Base-by-base conservation (phyloP, 345 rosid genomes). In the Citrus cavaleriei region DNA sequence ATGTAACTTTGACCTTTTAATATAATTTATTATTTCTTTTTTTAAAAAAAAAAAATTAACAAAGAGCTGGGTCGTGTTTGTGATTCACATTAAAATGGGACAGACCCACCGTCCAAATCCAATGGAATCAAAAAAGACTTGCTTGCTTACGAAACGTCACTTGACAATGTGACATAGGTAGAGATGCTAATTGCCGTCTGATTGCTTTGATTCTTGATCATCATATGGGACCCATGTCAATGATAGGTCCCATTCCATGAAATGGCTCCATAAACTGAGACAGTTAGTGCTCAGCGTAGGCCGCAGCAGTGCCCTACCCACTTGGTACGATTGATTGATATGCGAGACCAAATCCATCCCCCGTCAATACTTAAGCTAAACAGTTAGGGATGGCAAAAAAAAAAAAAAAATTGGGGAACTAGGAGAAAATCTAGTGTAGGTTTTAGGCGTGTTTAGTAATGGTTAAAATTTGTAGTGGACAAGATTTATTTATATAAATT, bases 301-400 rank as follows among this genome's bases (percentile, higher is more conserved):
- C 75, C 74, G 59, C 70, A 76, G 25, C 42, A 71, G 55, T 65
- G 78, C 54, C 79, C 83, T 40, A 80, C 76, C 84, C 86, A 83
- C 89, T 85, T 71, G 88, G 75, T 86, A 78, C 82, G 82, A 22
- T 75, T 82, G 87, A 86, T 86, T 82, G 78, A 75, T 83, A 79
- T 78, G 37, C 77, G 77, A 79, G 73, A 84, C 68, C 87, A 81
- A 78, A 86, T 83, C 88, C 88, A 66, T 68, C 30, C 70, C 68
- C 81, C 80, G 79, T 46, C 51, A 13, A 46, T 18, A 13, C 51
- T 10, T 4, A 13, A 46, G 51, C 51, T 0, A 3, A 46, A 46
- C 51, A 46, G 51, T 46, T 46, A 46, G 13, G 18, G 18, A 46
- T 46, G 51, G 5, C 18, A 1, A 46, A 46, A 46, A 40, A 46